Conservation (phyloP, 371 early-diverging fungal genomes). For the Blastocladiella emersonii region DNA sequence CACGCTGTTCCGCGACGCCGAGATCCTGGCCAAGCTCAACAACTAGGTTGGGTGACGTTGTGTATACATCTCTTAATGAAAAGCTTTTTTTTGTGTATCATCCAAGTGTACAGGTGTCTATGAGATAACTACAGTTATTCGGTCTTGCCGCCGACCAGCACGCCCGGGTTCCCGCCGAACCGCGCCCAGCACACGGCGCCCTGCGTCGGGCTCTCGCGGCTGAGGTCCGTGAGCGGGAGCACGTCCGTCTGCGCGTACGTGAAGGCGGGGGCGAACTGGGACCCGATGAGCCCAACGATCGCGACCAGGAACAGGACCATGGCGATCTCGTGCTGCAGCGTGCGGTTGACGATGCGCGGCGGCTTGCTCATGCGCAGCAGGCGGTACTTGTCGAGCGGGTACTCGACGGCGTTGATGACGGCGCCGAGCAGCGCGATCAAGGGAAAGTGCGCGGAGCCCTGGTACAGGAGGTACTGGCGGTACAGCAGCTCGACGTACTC, state of each 20-base stretch:
- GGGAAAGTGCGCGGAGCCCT: neutral
- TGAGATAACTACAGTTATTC: too few species aligned
- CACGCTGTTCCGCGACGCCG: slow-evolving; percentile 53
- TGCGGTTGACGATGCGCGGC: neutral
- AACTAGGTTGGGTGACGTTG: slow-evolving; percentile 9
- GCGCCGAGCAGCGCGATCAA: neutral
- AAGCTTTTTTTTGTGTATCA: too few species aligned
- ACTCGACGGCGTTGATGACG: neutral
- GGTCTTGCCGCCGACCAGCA: too few species aligned
- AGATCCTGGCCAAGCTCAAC: slow-evolving; percentile 82
- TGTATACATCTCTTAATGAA: neutral
- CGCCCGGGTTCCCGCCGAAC: too few species aligned
- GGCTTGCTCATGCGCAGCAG: neutral
- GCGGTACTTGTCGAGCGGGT: neutral
- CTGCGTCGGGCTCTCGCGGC: too few species aligned
- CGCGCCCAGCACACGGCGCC: too few species aligned
- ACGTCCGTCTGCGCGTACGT: neutral
- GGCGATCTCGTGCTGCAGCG: neutral
- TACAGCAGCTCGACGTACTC: slow-evolving; percentile 1
- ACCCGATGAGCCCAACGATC: slow-evolving; percentile 3
- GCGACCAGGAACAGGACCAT: neutral
- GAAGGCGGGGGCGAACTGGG: slow-evolving; percentile 1
- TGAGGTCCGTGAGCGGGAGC: too few species aligned
- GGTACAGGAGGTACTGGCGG: slow-evolving; percentile 4
- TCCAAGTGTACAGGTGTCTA: too few species aligned